These are phyloP conservation scores for Plasmodium inui DNA, from an alignment of 169 alveolate genomes.

Conservation along the genomic window DNA sequence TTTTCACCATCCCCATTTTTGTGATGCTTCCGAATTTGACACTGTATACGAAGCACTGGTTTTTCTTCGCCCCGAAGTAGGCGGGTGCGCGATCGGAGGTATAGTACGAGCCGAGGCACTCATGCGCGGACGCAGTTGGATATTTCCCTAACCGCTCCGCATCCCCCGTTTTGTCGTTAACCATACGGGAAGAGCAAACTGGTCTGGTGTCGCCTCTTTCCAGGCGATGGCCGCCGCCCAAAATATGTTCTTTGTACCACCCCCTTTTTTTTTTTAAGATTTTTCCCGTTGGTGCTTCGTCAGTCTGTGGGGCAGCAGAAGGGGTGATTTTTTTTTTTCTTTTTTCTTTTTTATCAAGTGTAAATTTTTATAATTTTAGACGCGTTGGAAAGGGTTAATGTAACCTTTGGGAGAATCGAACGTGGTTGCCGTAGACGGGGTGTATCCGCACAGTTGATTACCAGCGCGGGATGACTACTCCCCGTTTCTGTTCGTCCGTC, in stretches of 20 bases:
- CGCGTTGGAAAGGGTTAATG: not conserved
- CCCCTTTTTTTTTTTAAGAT: not conserved
- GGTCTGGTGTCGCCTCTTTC: not conserved
- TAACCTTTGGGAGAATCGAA: not conserved
- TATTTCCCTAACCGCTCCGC: not conserved
- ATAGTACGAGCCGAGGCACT: not conserved
- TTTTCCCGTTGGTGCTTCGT: not conserved
- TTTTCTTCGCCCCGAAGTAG: slow-evolving; percentile 72
- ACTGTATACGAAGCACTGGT: slow-evolving; percentile 72
- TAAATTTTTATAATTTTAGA: too few species aligned
- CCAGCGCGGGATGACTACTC: not conserved
- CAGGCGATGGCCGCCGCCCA: not conserved
- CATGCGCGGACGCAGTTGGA: not conserved
- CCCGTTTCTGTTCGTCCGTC: not conserved
- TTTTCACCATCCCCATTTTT: slow-evolving; percentile 73
- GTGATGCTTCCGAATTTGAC: slow-evolving; percentile 66
- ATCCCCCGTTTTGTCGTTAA: not conserved
- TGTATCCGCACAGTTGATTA: too few species aligned
- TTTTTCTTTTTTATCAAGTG: not conserved
- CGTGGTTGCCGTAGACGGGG: not conserved
- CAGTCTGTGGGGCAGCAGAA: not conserved
- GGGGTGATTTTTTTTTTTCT: not conserved
- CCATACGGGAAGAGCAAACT: not conserved
- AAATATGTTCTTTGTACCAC: not conserved
- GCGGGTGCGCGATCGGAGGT: not conserved